These are phyloP conservation scores for Acacia concinna DNA, from an alignment of 331 rosid species.

Conservation along the genomic window DNA sequence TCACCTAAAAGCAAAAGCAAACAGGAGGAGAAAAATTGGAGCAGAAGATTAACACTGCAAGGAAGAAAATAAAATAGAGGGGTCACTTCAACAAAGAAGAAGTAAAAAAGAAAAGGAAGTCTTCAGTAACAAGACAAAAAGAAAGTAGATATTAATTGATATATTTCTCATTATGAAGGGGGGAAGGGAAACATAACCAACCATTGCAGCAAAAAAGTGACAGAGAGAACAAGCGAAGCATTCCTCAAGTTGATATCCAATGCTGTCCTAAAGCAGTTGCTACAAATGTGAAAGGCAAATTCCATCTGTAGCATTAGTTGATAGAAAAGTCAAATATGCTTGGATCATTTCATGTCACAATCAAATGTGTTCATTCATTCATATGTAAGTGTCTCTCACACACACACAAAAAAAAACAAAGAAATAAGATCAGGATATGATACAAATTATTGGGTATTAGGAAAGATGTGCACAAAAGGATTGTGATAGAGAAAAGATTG, in stretches of 20 bases:
- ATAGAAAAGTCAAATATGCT: slow-evolving; percentile 71
- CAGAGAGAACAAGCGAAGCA: slow-evolving; percentile 92
- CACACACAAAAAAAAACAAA: slow-evolving; percentile 2
- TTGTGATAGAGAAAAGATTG: neutral
- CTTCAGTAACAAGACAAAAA: slow-evolving; percentile 14
- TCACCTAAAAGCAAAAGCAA: slow-evolving; percentile 96
- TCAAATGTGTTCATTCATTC: slow-evolving; percentile 10
- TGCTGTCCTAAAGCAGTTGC: slow-evolving; percentile 95
- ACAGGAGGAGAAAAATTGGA: slow-evolving; percentile 94
- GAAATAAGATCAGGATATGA: neutral
- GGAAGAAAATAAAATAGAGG: slow-evolving; percentile 25
- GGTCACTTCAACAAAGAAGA: slow-evolving; percentile 8
- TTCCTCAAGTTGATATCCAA: slow-evolving; percentile 96
- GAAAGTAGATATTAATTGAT: slow-evolving; percentile 14
- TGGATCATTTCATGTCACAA: slow-evolving; percentile 2
- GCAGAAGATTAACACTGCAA: slow-evolving; percentile 98
- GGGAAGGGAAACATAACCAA: slow-evolving; percentile 46
- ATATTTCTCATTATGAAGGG: slow-evolving; percentile 11
- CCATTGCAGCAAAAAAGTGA: slow-evolving; percentile 99
- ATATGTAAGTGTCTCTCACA: neutral
- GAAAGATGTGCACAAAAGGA: neutral
- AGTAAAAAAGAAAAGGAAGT: neutral
- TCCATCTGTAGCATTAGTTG: slow-evolving; percentile 99
- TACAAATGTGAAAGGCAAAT: slow-evolving; percentile 99
- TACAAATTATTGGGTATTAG: neutral